Evolutionary conservation across 2,329 filamentous ascomycete genomes (phyloP).

Genomic region (Aspergillus bombycis): DNA sequence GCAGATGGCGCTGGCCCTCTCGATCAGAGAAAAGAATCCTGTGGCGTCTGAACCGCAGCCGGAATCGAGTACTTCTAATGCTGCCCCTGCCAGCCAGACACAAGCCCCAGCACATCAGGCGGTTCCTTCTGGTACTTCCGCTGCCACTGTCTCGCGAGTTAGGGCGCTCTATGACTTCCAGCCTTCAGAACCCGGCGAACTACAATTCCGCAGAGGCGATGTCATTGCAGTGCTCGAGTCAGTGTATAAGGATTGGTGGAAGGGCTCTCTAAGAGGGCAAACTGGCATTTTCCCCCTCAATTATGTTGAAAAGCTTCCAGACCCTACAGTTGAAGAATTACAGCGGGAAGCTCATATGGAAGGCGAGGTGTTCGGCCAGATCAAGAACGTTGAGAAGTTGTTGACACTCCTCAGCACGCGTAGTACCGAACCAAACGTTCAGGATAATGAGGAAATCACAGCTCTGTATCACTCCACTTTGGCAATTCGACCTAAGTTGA

Average conservation of each 20-base stretch:
- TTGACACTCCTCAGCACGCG: slow-evolving; percentile 89
- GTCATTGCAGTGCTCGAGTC: slow-evolving; percentile 97
- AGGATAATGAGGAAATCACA: slow-evolving; percentile 97
- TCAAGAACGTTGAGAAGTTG: slow-evolving; percentile 78
- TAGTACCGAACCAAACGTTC: slow-evolving; percentile 74
- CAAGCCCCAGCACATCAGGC: slow-evolving; percentile 56
- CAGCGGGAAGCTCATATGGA: slow-evolving; percentile 97
- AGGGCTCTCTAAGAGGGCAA: slow-evolving; percentile 88
- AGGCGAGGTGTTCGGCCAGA: slow-evolving; percentile 74
- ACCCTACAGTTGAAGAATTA: slow-evolving; percentile 91
- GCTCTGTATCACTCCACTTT: slow-evolving; percentile 88
- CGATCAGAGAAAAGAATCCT: slow-evolving; percentile 78
- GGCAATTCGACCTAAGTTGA: slow-evolving; percentile 92
- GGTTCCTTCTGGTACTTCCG: slow-evolving; percentile 81
- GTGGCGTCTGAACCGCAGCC: slow-evolving; percentile 40
- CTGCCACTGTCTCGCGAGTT: slow-evolving; percentile 92
- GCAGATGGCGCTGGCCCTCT: slow-evolving; percentile 92
- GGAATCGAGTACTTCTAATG: slow-evolving; percentile 40
- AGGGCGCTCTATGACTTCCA: slow-evolving; percentile 93
- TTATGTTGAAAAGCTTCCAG: slow-evolving; percentile 95
- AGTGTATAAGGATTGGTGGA: slow-evolving; percentile 99
- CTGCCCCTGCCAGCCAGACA: slow-evolving; percentile 39
- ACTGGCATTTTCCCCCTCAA: slow-evolving; percentile 98
- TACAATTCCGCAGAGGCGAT: slow-evolving; percentile 95
- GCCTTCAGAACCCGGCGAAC: slow-evolving; percentile 88